Percentiles rank a stretch among this genome's conserved stretches.
These are phyloP conservation scores for Solanum infundibuliforme DNA, from an alignment of 257 asterid genomes.

Conservation along the genomic window DNA sequence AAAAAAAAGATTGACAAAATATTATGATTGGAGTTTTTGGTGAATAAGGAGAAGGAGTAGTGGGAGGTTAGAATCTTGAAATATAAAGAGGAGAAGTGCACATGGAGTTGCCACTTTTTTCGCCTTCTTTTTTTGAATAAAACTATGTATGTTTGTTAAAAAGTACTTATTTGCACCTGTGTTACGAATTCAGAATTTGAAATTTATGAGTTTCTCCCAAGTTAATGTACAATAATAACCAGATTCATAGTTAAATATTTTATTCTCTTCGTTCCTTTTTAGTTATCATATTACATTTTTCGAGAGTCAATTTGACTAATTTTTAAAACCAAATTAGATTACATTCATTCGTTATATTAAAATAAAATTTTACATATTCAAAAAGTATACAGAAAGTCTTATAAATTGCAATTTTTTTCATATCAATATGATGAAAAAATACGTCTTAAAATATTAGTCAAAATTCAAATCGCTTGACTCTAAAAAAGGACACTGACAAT, in stretches of 20 bases:
- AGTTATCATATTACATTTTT: too few species aligned
- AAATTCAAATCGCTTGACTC: too few species aligned
- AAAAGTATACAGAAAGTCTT: too few species aligned
- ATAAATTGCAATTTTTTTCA: too few species aligned
- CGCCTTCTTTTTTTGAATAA: not conserved
- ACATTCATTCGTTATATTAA: too few species aligned
- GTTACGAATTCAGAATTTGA: not conserved
- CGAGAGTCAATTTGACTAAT: not conserved
- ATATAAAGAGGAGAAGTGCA: not conserved
- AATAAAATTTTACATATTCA: too few species aligned
- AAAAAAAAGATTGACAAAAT: not conserved
- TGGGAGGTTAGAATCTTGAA: not conserved
- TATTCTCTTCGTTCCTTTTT: too few species aligned
- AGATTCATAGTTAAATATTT: not conserved
- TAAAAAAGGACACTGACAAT: not conserved
- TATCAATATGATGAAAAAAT: too few species aligned
- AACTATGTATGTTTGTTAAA: not conserved
- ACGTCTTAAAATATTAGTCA: too few species aligned
- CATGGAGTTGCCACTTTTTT: conserved; percentile 2
- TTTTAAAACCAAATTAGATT: too few species aligned
- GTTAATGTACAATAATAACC: not conserved
- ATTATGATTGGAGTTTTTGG: not conserved
- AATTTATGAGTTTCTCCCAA: not conserved
- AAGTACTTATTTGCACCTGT: not conserved
- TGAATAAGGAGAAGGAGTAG: not conserved